Conservation (phyloP, 805 yeast species). For the Nakazawaea ernobii region DNA sequence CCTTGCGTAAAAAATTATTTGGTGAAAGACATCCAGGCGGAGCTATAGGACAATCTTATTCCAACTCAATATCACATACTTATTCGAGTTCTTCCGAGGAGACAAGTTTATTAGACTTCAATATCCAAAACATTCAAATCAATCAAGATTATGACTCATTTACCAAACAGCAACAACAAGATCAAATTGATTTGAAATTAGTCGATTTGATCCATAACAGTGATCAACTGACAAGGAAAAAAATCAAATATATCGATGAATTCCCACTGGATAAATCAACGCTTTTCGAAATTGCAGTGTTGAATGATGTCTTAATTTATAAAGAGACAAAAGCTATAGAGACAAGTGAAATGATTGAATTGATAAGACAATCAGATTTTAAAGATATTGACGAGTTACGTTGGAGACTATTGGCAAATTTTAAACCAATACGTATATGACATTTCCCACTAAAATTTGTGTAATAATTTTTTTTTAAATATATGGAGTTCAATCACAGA, state of each 20-base stretch:
- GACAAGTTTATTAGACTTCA: conserved; percentile 29
- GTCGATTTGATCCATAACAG: background rate
- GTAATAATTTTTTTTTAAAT: background rate
- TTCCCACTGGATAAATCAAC: background rate
- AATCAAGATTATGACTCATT: background rate
- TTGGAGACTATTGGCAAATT: conserved; percentile 5
- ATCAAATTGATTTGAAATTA: conserved; percentile 10
- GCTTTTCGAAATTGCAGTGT: background rate
- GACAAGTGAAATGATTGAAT: conserved; percentile 2
- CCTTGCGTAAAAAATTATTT: conserved; percentile 49
- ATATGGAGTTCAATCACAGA: background rate
- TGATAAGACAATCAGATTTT: conserved; percentile 1
- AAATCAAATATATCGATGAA: background rate
- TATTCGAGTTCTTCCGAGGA: conserved; percentile 10
- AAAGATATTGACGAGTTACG: conserved; percentile 1
- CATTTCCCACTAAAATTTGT: too few species aligned
- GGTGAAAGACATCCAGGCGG: conserved; percentile 88
- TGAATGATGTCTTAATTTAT: conserved; percentile 1
- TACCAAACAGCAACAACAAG: conserved; percentile 10
- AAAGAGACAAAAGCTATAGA: background rate
- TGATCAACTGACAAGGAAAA: background rate
- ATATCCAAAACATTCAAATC: conserved; percentile 16
- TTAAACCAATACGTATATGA: background rate
- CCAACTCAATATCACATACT: background rate
- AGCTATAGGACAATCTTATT: conserved; percentile 61